Evolutionary conservation across 805 yeast genomes (phyloP), one percentile per base, ranked within the genome.

Genomic region (Hanseniaspora pseudoguilliermondii): DNA sequence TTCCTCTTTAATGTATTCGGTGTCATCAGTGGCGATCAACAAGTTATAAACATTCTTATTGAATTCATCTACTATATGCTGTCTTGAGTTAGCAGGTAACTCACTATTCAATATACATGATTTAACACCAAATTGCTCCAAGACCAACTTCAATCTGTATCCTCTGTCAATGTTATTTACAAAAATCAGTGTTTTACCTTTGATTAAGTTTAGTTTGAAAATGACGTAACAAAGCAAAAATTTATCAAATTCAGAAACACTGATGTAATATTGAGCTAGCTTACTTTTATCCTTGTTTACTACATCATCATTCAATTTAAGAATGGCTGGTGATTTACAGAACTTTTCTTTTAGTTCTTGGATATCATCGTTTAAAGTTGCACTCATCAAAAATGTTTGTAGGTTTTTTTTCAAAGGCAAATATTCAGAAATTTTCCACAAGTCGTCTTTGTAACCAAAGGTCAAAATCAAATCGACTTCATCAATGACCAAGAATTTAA

Each of bases 111-210:
- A 75, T 34, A 93, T 84, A 71, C 95, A 86, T 55, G 93, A 77
- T 61, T 81, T 83, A 59, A 93, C 80, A 59, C 98, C 98, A 66
- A 93, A 93, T 70, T 93, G 97, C 68, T 90, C 96, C 60, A 93
- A 72, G 62, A 90, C 95, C 59, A 93, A 73, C 66, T 88, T 89
- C 61, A 93, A 75, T 65, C 96, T 80, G 72, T 91, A 93, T 40
- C 97, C 96, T 72, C 98, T 83, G 66, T 93, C 97, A 60, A 91
- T 86, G 64, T 86, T 85, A 67, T 93, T 93, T 48, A 93, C 97
- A 73, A 93, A 93, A 8, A 90, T 73, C 46, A 93, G 71, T 1
- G 95, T 83, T 68, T 93, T 93, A 34, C 98, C 98, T 68, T 86
- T 85, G 66, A 93, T 84, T 60, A 93, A 75, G 58, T 81, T 79